Evolutionary conservation across 129 eudicot species (phyloP).

Genomic region (Mikania micrantha): DNA sequence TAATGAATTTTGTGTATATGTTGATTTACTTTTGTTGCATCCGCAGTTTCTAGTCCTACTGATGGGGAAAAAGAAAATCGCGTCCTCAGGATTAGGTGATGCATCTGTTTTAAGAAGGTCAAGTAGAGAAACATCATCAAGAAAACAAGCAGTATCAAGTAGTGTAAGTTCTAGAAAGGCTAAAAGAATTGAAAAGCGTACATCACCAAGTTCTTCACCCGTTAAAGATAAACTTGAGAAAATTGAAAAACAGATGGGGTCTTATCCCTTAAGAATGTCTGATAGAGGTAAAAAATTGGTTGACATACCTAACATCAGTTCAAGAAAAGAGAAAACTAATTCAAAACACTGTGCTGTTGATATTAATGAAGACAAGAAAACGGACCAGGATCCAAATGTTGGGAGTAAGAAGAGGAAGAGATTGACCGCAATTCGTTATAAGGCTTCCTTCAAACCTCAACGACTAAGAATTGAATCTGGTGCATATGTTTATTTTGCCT

Average conservation of each 20-base stretch:
- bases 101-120: constrained; percentile 41
- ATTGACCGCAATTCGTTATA: constrained; percentile 33
- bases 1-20: constrained; percentile 5
- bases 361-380: constrained; percentile 14
- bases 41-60: constrained; percentile 16
- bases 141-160: constrained; percentile 27
- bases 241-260: constrained; percentile 24
- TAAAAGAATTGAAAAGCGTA: constrained; percentile 43
- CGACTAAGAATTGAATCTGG: constrained; percentile 31
- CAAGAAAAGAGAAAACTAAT: constrained; percentile 23
- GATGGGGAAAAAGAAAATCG: constrained; percentile 41
- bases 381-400: constrained; percentile 19
- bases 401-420: constrained; percentile 46
- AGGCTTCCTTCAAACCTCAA: constrained; percentile 33
- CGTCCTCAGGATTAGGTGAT: constrained; percentile 24
- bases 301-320: constrained; percentile 24
- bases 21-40: neutral
- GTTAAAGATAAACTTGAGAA: constrained; percentile 40
- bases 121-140: constrained; percentile 37
- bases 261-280: constrained; percentile 50
- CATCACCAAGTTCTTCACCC: constrained; percentile 23
- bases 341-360: constrained; percentile 37
- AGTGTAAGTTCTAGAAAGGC: constrained; percentile 39
- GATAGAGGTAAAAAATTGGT: constrained; percentile 46
- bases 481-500: constrained; percentile 6